Evolutionary conservation across 208 protist genomes (phyloP).

Genomic region (Wallacemonas sp.): DNA sequence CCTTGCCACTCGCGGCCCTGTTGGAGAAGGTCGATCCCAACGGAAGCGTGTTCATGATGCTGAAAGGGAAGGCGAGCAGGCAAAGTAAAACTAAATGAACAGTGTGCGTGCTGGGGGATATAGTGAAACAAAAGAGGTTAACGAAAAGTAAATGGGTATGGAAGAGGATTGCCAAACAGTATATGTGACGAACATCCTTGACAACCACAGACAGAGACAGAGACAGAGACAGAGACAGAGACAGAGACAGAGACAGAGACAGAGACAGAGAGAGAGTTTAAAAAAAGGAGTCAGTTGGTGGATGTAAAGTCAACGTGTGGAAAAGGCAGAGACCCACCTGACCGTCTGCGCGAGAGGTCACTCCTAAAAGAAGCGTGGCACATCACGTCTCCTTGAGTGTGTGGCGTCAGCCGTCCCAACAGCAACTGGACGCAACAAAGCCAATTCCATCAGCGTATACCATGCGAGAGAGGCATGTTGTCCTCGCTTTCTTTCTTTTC

Average conservation of each 20-base stretch:
- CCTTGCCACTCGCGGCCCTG: constrained; percentile 36
- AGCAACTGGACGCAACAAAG: too few species aligned
- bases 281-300: background rate
- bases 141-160: background rate
- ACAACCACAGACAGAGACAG: too few species aligned
- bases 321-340: too few species aligned
- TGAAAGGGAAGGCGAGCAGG: background rate
- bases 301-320: background rate
- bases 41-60: constrained; percentile 17
- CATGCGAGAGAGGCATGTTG: too few species aligned
- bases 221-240: background rate
- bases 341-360: too few species aligned
- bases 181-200: too few species aligned
- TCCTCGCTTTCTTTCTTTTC: too few species aligned
- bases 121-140: background rate
- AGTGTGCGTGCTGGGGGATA: background rate
- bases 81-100: background rate
- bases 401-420: too few species aligned
- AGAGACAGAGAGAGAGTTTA: constrained; percentile 11
- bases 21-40: constrained; percentile 54
- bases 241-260: constrained; percentile 6
- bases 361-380: too few species aligned
- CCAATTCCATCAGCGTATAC: too few species aligned
- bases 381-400: too few species aligned
- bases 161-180: background rate